phyloP scores from a whole-genome alignment of 163 green algal species.

The Coccomyxa subellipsoidea region DNA sequence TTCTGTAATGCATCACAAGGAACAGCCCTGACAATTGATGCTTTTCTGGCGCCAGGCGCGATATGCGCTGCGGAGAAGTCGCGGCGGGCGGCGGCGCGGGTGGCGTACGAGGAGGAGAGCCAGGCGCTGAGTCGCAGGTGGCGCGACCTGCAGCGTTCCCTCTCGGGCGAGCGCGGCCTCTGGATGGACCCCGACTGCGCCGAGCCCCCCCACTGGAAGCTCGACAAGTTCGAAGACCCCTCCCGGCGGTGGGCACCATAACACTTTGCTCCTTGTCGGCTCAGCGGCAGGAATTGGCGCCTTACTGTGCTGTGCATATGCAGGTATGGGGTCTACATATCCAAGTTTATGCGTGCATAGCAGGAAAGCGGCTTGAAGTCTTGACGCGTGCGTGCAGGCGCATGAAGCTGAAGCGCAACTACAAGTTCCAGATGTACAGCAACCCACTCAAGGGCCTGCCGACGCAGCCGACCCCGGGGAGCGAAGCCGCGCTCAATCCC shows the following conservation, averaged over 20 bases:
- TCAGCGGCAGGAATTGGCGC: background rate
- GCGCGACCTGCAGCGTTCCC: slow-evolving; percentile 31
- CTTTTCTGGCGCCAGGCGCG: slow-evolving; percentile 6
- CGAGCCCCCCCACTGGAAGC: slow-evolving; percentile 47
- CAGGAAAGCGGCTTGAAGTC: no score
- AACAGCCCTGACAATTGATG: no score
- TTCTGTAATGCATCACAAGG: no score
- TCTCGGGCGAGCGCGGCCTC: slow-evolving; percentile 36
- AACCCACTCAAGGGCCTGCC: slow-evolving; percentile 1
- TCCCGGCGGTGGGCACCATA: slow-evolving; percentile 22
- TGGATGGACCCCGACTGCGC: slow-evolving; percentile 25
- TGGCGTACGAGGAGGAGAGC: slow-evolving; percentile 27
- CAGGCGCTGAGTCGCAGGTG: slow-evolving; percentile 23
- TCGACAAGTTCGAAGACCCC: slow-evolving; percentile 49
- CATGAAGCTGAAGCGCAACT: slow-evolving; percentile 50
- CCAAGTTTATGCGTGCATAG: no score
- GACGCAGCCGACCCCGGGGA: background rate
- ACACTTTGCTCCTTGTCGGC: background rate
- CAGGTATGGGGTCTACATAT: no score
- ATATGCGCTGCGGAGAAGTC: slow-evolving; percentile 26
- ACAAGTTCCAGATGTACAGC: slow-evolving; percentile 27
- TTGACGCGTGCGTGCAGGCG: slow-evolving; percentile 19
- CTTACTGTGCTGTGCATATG: no score
- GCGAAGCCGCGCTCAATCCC: background rate
- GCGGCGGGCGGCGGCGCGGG: slow-evolving; percentile 18